Base-by-base conservation (phyloP, 306 rosid genomes). In the Oemleria cerasiformis region DNA sequence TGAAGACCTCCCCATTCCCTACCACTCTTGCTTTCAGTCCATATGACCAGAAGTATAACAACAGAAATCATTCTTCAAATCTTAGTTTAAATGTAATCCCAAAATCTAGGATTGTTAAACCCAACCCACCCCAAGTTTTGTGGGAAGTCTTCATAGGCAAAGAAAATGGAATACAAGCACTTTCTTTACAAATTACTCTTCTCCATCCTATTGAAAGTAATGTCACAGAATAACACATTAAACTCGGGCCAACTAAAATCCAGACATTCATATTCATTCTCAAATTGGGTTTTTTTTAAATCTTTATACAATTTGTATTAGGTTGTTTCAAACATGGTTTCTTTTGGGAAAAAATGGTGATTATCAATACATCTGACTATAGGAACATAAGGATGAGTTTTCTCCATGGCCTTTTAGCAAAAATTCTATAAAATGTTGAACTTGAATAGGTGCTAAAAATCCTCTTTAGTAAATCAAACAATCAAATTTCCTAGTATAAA, bases 1-100 rank as follows among this genome's bases (percentile, higher is more conserved):
- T 7, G 42, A 57, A 41, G 11, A 70, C 17, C 44, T 70, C 66
- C n/a, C 30, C 2, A 42, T 23, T 70, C 44, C 43, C 74, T 57
- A 23, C 12, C 6, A 55, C 23, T 23, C 53, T 20, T 70, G 53
- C 23, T 70, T 43, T 70, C 9, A 57, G 43, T 34, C 44, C 34
- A 38, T 54, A 50, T 3, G 1, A 63, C 49, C 67, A 63, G 15
- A 63, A n/a, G 6, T 19, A 63, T 63, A 39, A 63, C 23, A 11
- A 40, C 4, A 40, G 23, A 16, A 39, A 17, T 41, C 67, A 19
- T 40, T 63, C 49, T 19, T 41, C 43, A 61, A 61, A 61, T 48
- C 47, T 63, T 8, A 39, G 21, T 58, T 14, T 7, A 14, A 58
- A 58, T 13, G 10, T 58, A 14, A 17, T 34, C 25, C 63, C 63